Evolutionary conservation across 345 rosid species (phyloP), one percentile per base, ranked within the genome.

Genomic region (Theobroma cacao): DNA sequence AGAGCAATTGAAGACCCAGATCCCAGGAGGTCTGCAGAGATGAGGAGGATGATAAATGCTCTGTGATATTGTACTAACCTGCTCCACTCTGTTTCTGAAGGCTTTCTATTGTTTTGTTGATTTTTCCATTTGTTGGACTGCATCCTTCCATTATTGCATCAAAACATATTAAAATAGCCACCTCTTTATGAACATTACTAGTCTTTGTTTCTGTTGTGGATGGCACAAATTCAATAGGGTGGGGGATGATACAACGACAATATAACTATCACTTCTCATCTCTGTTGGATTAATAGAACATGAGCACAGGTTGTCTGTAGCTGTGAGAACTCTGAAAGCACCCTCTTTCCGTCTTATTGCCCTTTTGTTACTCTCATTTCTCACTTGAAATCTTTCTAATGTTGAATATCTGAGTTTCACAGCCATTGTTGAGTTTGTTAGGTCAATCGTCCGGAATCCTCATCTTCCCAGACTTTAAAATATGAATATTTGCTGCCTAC

Each of bases 41-140:
- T 91, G 98, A 92, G 89, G 89, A 90, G 94, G 80, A 94, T 91
- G 97, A 80, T 96, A 56, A 96, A 96, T 88, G 90, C 91, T 26
- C 65, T 91, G 85, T 96, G 90, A 93, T 63, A 13, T 65, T 47
- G 18, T 22, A 4, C 50, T 50, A 48, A 63, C 45, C 15, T 47
- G 36, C 69, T 40, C 58, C 7, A 30, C 59, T 9, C 26, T 18
- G 50, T 56, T 59, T 1, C 18, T 5, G 9, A 50, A 33, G 75
- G 63, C 48, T 50, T 52, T n/a, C 75, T 30, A 22, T 47, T 56
- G 33, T 7, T 38, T 74, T 38, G 14, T 28, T 74, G 50, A n/a
- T 24, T 70, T 22, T 73, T 58, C 61, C 28, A 18, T 52, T 48
- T 72, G 45, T 68, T 13, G 36, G 18, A 67, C 72, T 67, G 34